Conservation (phyloP, 1,139 yeast genomes). For the Candida albicans region DNA sequence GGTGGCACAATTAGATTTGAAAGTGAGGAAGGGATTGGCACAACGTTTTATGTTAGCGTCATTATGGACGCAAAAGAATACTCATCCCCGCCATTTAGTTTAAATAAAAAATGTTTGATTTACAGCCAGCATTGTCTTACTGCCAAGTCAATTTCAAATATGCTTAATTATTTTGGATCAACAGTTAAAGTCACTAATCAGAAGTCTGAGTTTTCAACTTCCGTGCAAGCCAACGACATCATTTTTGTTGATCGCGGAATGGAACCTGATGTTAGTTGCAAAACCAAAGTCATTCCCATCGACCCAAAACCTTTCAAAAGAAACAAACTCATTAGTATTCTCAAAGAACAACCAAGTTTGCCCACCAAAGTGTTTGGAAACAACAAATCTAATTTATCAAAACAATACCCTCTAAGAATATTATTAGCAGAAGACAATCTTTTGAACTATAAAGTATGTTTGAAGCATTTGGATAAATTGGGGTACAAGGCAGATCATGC, state of each 20-base stretch:
- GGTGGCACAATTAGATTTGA: conserved; percentile 56
- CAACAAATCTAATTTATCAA: conserved; percentile 18
- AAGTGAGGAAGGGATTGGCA: conserved; percentile 52
- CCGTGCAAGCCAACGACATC: conserved; percentile 4
- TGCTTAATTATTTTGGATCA: conserved; percentile 34
- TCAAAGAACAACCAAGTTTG: conserved; percentile 1
- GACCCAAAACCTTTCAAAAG: conserved; percentile 29
- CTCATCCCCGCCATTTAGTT: conserved; percentile 15
- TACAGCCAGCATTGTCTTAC: conserved; percentile 34
- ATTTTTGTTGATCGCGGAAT: conserved; percentile 24
- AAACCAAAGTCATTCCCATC: not conserved
- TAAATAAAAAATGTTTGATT: conserved; percentile 28
- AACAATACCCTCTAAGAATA: conserved; percentile 43
- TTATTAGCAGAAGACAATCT: conserved; percentile 55
- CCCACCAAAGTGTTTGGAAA: not conserved
- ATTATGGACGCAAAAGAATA: conserved; percentile 24
- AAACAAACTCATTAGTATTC: conserved; percentile 22
- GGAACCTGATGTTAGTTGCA: conserved; percentile 14
- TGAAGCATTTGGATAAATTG: conserved; percentile 50
- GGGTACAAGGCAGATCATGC: conserved; percentile 59
- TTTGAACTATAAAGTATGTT: conserved; percentile 51
- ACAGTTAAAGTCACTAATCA: conserved; percentile 19
- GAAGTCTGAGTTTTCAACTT: not conserved
- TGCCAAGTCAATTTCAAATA: conserved; percentile 31
- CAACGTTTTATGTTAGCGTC: conserved; percentile 42